These are phyloP conservation scores for Sporobolomyces roseus DNA, from an alignment of 768 basidiomycete genomes.

Conservation along the genomic window DNA sequence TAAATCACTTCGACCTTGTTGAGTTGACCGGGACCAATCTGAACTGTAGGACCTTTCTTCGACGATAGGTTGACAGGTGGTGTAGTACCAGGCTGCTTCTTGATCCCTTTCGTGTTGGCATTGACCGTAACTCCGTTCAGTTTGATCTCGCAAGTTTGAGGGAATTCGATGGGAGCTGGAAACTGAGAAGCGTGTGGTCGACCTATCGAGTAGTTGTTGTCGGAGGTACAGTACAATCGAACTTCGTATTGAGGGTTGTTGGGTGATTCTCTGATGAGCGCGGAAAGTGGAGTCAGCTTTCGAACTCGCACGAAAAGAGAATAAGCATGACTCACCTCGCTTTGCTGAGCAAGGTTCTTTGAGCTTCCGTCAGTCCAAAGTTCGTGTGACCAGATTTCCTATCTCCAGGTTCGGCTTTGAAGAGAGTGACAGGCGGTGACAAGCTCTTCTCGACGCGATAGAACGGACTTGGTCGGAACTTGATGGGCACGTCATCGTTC, in stretches of 20 bases:
- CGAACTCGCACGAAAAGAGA: too few species aligned
- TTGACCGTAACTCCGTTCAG: constrained; percentile 66
- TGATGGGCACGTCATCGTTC: constrained; percentile 33
- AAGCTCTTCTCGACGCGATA: constrained; percentile 40
- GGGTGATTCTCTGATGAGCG: constrained; percentile 5
- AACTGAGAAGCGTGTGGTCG: constrained; percentile 50
- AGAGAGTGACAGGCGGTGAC: neutral
- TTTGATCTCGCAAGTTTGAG: constrained; percentile 83
- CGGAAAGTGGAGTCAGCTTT: too few species aligned
- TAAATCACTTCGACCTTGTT: constrained; percentile 43
- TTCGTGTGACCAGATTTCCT: constrained; percentile 61
- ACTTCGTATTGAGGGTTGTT: constrained; percentile 63
- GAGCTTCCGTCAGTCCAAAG: constrained; percentile 66
- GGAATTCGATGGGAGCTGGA: constrained; percentile 81
- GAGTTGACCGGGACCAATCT: neutral
- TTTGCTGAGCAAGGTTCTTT: constrained; percentile 60
- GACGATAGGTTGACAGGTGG: constrained; percentile 57
- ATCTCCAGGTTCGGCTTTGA: constrained; percentile 63
- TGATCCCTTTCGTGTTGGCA: constrained; percentile 81
- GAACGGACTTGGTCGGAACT: constrained; percentile 43
- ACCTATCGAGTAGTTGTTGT: constrained; percentile 60
- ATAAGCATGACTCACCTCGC: constrained; percentile 54
- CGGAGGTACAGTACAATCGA: constrained; percentile 83
- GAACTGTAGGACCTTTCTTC: neutral
- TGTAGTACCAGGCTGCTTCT: constrained; percentile 90